These are phyloP conservation scores for Fusarium napiforme DNA, from an alignment of 2,329 filamentous ascomycete genomes.

Conservation along the genomic window DNA sequence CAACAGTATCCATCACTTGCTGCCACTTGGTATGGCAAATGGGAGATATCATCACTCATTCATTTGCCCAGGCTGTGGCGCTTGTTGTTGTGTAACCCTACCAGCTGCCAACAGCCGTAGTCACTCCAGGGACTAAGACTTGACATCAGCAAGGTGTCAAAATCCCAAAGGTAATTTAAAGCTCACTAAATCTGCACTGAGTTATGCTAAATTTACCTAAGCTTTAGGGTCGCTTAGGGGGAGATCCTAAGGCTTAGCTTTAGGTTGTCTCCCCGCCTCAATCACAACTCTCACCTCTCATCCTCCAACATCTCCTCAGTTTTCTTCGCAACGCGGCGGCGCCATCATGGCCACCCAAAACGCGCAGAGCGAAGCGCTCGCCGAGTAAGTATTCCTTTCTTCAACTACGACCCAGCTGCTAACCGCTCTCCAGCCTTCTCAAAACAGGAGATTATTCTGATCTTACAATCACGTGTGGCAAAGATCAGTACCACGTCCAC, in stretches of 20 bases:
- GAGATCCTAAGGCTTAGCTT: not conserved
- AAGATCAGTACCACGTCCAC: conserved; percentile 6
- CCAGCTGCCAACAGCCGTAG: not conserved
- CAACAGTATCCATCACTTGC: not conserved
- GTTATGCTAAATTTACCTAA: not conserved
- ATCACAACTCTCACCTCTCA: not conserved
- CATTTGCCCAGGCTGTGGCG: accelerated
- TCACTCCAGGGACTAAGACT: not conserved
- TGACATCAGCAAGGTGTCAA: accelerated
- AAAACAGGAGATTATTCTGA: not conserved
- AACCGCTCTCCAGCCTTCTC: not conserved
- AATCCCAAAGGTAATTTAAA: accelerated
- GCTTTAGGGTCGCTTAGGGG: not conserved
- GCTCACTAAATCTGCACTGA: not conserved
- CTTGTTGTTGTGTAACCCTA: not conserved
- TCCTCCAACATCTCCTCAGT: not conserved
- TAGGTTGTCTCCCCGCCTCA: accelerated
- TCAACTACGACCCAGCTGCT: not conserved
- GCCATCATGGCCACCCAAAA: accelerated
- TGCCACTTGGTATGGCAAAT: accelerated
- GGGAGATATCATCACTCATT: accelerated
- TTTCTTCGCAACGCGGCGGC: accelerated
- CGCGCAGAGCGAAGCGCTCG: not conserved
- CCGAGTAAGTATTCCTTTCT: not conserved
- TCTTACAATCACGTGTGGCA: not conserved